A percentile compares a stretch with the other conserved stretches of the same genome.
Conservation (phyloP, 1,284 basidiomycete genomes). For the Tilletia setariae region DNA sequence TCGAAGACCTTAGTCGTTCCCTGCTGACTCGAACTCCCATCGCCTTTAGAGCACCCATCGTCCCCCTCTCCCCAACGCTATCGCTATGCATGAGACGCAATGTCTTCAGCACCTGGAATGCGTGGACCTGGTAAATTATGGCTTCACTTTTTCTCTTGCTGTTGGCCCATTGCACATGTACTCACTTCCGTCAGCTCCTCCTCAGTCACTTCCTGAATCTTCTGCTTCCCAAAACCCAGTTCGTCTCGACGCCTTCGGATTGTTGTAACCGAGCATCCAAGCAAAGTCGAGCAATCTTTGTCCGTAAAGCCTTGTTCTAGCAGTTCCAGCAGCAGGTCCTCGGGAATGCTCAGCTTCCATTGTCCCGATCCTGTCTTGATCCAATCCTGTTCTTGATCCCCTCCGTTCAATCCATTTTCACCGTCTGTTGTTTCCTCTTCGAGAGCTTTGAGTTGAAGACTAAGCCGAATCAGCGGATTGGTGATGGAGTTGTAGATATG, state of each 20-base stretch:
- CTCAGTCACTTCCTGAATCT: background rate
- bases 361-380: background rate
- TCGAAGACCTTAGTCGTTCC: background rate
- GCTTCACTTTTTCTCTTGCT: background rate
- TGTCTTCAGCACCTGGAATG: background rate
- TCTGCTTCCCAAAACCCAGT: background rate
- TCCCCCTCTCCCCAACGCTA: background rate
- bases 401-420: background rate
- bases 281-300: background rate
- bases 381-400: background rate
- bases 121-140: too few relatives aligned
- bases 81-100: background rate
- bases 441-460: background rate
- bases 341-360: background rate
- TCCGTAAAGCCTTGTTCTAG: background rate
- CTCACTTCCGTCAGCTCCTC: background rate
- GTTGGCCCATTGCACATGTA: background rate
- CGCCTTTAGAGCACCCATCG: background rate
- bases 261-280: background rate
- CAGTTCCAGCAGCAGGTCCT: conserved; percentile 4
- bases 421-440: background rate
- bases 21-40: conserved; percentile 2
- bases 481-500: conserved; percentile 1
- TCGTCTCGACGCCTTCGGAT: background rate
- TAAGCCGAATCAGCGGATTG: background rate